Evolutionary conservation across 257 asterid species (phyloP), one percentile per base, ranked within the genome.

Genomic region (Rhazya stricta): DNA sequence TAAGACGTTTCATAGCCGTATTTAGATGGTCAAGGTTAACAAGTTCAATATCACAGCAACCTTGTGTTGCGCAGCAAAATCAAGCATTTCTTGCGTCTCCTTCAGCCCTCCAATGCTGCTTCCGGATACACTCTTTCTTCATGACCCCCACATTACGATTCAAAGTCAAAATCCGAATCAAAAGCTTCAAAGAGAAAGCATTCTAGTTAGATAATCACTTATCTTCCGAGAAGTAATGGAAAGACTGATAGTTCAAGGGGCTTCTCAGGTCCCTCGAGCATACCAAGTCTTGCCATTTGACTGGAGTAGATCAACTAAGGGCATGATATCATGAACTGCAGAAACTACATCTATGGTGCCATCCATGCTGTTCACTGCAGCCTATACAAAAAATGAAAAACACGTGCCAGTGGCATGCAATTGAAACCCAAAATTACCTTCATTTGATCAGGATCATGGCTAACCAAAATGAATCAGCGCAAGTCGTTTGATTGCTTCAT

Each of bases 31-130:
- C 87, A 36, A 82, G 77, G 0, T 82, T 80, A 63, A 87, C 79
- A 32, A 87, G 73, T 80, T 87, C 91, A n/a, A n/a, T n/a, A 16
- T 87, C 86, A 16, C 79, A 12, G 77, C 39, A 39, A 87, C 85
- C 37, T 81, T 79, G 73, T 85, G 86, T 75, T 87, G 56, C 3
- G 88, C 86, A 9, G 91, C 88, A 78, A 87, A 87, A 83, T 87
- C 88, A 21, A 87, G 42, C 91, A 87, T 87, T 75, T 87, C 91
- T 51, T 85, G 45, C 9, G 89, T 87, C 79, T 87, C 89, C 69
- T 81, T 81, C 41, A 87, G 3, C 9, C 89, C 91, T 78, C 89
- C 89, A 2, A 83, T 81, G 6, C 46, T 79, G 50, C 89, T 85
- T 1, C 91, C 91, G 5, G 81, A 74, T 18, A 87, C 34, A 21